Evolutionary conservation across 1,284 basidiomycete species (phyloP), one percentile per base, ranked within the genome.

Genomic region (Trichosporon faecale): DNA sequence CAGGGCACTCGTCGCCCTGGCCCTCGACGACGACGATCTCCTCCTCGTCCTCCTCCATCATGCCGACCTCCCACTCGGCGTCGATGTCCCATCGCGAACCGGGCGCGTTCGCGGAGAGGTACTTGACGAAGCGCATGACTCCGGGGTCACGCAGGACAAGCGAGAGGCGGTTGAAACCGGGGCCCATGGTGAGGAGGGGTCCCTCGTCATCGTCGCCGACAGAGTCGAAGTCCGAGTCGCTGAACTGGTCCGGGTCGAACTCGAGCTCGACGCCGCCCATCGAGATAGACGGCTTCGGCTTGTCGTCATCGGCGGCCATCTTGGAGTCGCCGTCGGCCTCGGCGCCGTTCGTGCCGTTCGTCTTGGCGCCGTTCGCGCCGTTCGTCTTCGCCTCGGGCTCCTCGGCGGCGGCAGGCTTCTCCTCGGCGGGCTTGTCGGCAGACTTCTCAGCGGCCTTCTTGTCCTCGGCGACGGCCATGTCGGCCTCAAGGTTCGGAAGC

Each of bases 111-210:
- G 92, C 91, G 29, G 91, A 91, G n/a, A 96, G 88, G 76, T 96
- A 97, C 82, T 96, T 97, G 72, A 95, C 92, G 80, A 96, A 97
- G 55, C 89, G 88, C 90, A 98, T 91, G 63, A 99, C 95, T 21
- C 92, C 90, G 75, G 95, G 92, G 82, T 99, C 96, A 23, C 96
- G 88, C 73, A 98, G 85, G 21, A 97, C 96, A 40, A 99, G 87
- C 55, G 95, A 86, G 40, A 99, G 86, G 44, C 91, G 89, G 83
- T 98, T 98, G 85, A 94, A 99, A 9, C 90, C 90, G 0, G 95
- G 93, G 75, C 94, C 91, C 63, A 94, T 90, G 12, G 93, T 95
- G 57, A 98, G 85, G 29, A 99, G 86, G 11, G 95, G 95, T 61
- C 90, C 91, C 73, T 93, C 92, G 68, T 94, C 92, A 25, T 85